A percentile compares a stretch with the other conserved stretches of the same genome.
Evolutionary conservation across 371 early-diverging fungal species (phyloP).

Genomic region (Mortierella sp.): DNA sequence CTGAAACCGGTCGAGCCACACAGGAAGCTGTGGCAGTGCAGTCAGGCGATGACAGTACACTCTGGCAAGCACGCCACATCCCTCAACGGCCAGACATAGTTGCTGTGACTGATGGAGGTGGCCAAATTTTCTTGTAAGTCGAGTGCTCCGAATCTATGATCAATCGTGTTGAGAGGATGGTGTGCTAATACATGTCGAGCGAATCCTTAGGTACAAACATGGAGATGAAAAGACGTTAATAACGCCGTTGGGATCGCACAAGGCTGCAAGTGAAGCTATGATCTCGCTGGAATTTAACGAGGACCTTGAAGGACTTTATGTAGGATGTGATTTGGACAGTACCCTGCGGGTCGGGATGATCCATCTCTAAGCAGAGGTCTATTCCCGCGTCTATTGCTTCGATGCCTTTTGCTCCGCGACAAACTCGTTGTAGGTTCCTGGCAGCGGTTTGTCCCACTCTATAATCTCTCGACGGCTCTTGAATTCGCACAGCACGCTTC

Average conservation of each 20-base stretch:
- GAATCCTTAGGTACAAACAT: conserved; percentile 22
- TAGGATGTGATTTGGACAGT: conserved; percentile 63
- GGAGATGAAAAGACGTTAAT: conserved; percentile 19
- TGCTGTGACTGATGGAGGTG: conserved; percentile 72
- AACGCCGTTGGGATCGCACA: conserved; percentile 43
- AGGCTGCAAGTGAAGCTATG: conserved; percentile 49
- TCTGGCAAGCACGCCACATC: conserved; percentile 79
- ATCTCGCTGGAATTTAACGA: conserved; percentile 64
- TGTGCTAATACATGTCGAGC: too few species aligned
- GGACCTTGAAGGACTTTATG: conserved; percentile 63
- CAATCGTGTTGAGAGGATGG: too few species aligned
- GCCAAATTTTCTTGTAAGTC: conserved; percentile 65
- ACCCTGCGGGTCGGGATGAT: conserved; percentile 61
- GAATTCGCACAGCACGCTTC: conserved; percentile 21
- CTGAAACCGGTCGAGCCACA: not conserved
- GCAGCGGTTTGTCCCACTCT: conserved; percentile 30
- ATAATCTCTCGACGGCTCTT: conserved; percentile 20
- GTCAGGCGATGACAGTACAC: conserved; percentile 67
- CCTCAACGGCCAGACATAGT: conserved; percentile 76
- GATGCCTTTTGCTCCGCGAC: conserved; percentile 22
- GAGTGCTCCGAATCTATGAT: too few species aligned
- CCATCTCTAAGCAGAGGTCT: conserved; percentile 15
- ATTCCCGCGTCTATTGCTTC: conserved; percentile 13
- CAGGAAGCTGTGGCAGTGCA: conserved; percentile 32
- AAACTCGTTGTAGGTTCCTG: conserved; percentile 27